phyloP scores from a whole-genome alignment of 2,329 filamentous ascomycete species.

The Cordyceps tenuipes region DNA sequence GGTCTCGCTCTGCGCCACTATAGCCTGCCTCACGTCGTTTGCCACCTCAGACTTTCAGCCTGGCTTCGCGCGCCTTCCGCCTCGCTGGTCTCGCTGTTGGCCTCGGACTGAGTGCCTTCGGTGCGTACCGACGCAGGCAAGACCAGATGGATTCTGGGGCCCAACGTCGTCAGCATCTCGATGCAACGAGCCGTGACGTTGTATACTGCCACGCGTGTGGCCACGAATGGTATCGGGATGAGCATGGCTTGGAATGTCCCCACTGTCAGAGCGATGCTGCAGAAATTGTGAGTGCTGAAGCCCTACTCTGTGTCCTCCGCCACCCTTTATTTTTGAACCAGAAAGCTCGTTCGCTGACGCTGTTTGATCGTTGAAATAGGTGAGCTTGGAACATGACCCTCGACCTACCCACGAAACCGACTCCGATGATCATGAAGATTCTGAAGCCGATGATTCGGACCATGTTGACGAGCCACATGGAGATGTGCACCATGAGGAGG shows the following conservation, averaged over 20 bases:
- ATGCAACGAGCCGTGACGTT: constrained; percentile 54
- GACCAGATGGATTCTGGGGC: constrained; percentile 30
- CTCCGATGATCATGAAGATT: constrained; percentile 14
- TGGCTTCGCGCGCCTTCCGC: constrained; percentile 50
- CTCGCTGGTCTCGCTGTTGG: constrained; percentile 47
- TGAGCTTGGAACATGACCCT: constrained; percentile 53
- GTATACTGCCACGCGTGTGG: constrained; percentile 80
- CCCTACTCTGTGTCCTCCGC: not conserved
- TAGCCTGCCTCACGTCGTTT: not conserved
- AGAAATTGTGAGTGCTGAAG: constrained; percentile 63
- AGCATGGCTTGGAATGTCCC: constrained; percentile 63
- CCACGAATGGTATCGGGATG: constrained; percentile 71
- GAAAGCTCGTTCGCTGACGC: not conserved
- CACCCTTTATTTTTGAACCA: not conserved
- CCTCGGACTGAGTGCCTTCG: constrained; percentile 50
- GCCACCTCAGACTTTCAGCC: constrained; percentile 24
- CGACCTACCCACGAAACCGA: constrained; percentile 29
- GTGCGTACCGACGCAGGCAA: constrained; percentile 43
- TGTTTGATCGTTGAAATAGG: constrained; percentile 25
- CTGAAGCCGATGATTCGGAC: not conserved
- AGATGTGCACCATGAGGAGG: constrained; percentile 20
- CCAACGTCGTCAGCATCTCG: constrained; percentile 32
- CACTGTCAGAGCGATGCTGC: constrained; percentile 69
- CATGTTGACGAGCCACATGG: not conserved
- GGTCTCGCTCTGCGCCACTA: not conserved